These are phyloP conservation scores for Neoscytalidium dimidiatum DNA, from an alignment of 2,329 filamentous ascomycete genomes.

Conservation along the genomic window DNA sequence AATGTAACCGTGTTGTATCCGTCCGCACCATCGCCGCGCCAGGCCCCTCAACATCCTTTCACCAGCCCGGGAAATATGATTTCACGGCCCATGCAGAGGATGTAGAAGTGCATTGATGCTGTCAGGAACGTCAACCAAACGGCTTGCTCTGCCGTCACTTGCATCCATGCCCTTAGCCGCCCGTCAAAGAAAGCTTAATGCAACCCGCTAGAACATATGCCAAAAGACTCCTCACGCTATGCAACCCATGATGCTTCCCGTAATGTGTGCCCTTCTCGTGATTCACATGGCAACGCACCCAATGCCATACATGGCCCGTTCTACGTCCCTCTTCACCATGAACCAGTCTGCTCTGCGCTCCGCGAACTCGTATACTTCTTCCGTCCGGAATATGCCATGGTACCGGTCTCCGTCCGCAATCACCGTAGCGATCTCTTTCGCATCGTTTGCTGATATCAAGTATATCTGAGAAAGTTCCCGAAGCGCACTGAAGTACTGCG, in stretches of 20 bases:
- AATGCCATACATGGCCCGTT: constrained; percentile 95
- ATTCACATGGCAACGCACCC: constrained; percentile 80
- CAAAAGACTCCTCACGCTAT: constrained; percentile 16
- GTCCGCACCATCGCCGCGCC: background rate
- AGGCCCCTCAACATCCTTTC: background rate
- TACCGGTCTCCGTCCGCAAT: constrained; percentile 92
- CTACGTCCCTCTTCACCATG: constrained; percentile 81
- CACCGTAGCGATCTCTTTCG: constrained; percentile 91
- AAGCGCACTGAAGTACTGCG: constrained; percentile 88
- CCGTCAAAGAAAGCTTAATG: constrained; percentile 1
- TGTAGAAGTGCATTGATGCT: background rate
- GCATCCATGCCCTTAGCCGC: background rate
- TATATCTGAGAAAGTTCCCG: constrained; percentile 95
- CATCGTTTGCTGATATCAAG: constrained; percentile 80
- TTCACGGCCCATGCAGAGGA: background rate
- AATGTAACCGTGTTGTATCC: background rate
- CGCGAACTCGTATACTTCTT: constrained; percentile 97
- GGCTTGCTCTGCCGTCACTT: background rate
- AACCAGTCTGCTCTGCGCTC: constrained; percentile 96
- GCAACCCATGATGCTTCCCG: background rate
- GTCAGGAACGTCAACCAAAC: background rate
- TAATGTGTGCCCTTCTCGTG: background rate
- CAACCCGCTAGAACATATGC: background rate
- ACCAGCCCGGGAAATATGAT: background rate
- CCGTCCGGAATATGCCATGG: constrained; percentile 86